Conservation (phyloP, 495 filamentous ascomycete species). For the Bryoglossum gracile region DNA sequence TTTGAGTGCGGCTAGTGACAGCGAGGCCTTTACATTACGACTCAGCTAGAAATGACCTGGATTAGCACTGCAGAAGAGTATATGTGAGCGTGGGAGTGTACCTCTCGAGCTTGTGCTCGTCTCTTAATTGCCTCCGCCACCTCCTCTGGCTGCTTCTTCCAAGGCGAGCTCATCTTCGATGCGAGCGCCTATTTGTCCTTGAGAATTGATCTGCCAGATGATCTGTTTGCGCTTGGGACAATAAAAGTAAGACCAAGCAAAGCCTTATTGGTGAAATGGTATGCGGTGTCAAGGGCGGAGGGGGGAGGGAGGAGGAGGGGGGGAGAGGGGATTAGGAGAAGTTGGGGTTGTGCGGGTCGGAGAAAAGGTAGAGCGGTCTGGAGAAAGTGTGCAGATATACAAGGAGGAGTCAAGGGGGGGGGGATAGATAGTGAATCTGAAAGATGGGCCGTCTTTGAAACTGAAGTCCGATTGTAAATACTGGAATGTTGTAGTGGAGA, state of each 20-base stretch:
- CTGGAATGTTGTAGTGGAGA: too few species aligned
- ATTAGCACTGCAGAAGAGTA: too few species aligned
- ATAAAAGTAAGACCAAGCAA: too few species aligned
- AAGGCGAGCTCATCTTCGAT: conserved; percentile 45
- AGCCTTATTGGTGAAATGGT: too few species aligned
- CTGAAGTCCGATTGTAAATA: neutral
- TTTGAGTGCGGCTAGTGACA: conserved; percentile 94
- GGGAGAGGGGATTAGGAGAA: too few species aligned
- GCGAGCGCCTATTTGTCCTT: too few species aligned
- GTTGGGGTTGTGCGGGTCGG: conserved; percentile 9
- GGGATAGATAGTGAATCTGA: neutral
- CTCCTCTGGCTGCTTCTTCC: conserved; percentile 53
- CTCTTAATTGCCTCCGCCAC: conserved; percentile 64
- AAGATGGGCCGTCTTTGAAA: neutral
- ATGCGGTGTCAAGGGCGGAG: neutral
- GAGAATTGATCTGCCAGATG: too few species aligned
- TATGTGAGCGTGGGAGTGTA: conserved; percentile 38
- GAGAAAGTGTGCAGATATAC: neutral
- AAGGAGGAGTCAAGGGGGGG: neutral
- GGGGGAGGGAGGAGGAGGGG: neutral
- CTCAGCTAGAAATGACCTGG: conserved; percentile 59
- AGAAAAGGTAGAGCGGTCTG: neutral
- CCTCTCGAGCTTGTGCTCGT: conserved; percentile 78
- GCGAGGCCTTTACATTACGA: conserved; percentile 78
- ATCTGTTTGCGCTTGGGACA: too few species aligned